A percentile compares a stretch with the other conserved stretches of the same genome.
Evolutionary conservation across 2,329 filamentous ascomycete genomes (phyloP).

Genomic region (Ramularia collo-cygni): DNA sequence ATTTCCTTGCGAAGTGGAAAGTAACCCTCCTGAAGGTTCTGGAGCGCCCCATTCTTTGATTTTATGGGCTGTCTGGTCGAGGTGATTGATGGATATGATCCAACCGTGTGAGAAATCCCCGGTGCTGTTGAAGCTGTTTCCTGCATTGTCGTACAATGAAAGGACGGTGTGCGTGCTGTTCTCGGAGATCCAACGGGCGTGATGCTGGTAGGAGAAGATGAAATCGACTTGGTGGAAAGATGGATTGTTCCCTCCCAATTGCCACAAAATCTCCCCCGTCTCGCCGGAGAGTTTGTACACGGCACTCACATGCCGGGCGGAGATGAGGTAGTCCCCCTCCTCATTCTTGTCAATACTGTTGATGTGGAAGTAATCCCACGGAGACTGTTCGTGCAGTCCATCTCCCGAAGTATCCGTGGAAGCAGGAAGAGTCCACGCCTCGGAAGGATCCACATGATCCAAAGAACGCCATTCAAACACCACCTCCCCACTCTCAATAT

Average conservation of each 20-base stretch:
- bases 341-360: conserved; percentile 47
- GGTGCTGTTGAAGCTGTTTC: conserved; percentile 41
- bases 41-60: conserved; percentile 45
- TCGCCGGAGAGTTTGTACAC: conserved; percentile 44
- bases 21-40: conserved; percentile 37
- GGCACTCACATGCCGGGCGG: conserved; percentile 40
- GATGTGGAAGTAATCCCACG: conserved; percentile 52
- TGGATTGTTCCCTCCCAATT: conserved; percentile 43
- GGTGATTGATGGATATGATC: conserved; percentile 41
- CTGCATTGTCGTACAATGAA: conserved; percentile 50
- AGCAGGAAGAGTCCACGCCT: conserved; percentile 41
- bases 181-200: conserved; percentile 43
- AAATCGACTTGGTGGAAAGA: conserved; percentile 43
- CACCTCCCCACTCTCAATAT: conserved; percentile 49
- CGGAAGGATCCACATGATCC: conserved; percentile 48
- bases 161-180: conserved; percentile 44
- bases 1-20: conserved; percentile 47
- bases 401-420: conserved; percentile 40
- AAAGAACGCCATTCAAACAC: conserved; percentile 55
- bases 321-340: conserved; percentile 44
- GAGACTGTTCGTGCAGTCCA: conserved; percentile 39
- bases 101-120: conserved; percentile 38
- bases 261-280: conserved; percentile 44
- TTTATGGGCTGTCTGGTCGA: conserved; percentile 37
- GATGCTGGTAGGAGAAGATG: conserved; percentile 47